phyloP scores from a whole-genome alignment of 2,329 filamentous ascomycete species.

The Colletotrichum horii region DNA sequence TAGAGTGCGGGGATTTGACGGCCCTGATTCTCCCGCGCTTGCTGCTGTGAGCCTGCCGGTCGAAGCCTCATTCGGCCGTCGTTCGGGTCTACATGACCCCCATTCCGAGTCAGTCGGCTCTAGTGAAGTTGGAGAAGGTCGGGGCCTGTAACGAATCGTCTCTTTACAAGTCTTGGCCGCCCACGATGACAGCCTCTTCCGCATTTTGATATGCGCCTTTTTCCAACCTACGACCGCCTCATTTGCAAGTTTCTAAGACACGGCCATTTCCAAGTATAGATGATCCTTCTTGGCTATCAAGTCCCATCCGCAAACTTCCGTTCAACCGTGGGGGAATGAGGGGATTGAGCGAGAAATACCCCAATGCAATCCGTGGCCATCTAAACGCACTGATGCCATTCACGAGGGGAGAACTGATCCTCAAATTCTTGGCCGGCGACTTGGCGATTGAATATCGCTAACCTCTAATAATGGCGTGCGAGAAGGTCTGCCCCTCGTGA shows the following conservation, averaged over 20 bases:
- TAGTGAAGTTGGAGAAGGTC: conserved; percentile 9
- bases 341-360: background rate
- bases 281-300: conserved; percentile 12
- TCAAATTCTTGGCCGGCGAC: conserved; percentile 4
- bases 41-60: background rate
- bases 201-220: conserved; percentile 11
- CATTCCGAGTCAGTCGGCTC: conserved; percentile 13
- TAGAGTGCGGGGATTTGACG: conserved; percentile 21
- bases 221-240: conserved; percentile 11
- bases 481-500: background rate
- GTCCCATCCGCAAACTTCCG: conserved; percentile 10
- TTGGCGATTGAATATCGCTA: background rate
- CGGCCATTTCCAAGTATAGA: conserved; percentile 10
- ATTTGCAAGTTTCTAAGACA: conserved; percentile 11
- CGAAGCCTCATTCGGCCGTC: conserved; percentile 8
- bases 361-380: background rate
- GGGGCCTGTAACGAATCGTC: background rate
- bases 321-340: background rate
- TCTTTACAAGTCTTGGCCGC: conserved; percentile 5
- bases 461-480: background rate
- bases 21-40: conserved; percentile 20
- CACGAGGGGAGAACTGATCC: background rate
- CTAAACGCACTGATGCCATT: conserved; percentile 1
- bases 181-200: background rate
- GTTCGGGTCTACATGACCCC: conserved; percentile 6